phyloP scores from a whole-genome alignment of 2,329 filamentous ascomycete genomes.

The Juglanconis oblonga region DNA sequence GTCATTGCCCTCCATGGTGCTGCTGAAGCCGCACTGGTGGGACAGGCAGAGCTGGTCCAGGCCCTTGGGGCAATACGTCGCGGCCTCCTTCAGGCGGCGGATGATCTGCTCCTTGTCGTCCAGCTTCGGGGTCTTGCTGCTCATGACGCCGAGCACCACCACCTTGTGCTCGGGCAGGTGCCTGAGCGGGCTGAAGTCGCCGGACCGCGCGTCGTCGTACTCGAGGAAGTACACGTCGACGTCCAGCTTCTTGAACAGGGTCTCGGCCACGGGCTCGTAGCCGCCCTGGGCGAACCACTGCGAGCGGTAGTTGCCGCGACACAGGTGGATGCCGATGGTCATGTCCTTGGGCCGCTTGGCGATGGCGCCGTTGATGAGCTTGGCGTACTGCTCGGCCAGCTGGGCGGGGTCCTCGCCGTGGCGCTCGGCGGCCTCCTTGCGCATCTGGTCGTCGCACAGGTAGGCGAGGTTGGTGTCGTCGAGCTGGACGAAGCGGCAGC shows the following conservation, averaged over 20 bases:
- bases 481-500: slow-evolving; percentile 55
- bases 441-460: slow-evolving; percentile 55
- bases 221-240: slow-evolving; percentile 58
- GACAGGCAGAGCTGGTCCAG: slow-evolving; percentile 54
- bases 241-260: slow-evolving; percentile 42
- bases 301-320: slow-evolving; percentile 54
- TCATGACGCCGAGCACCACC: slow-evolving; percentile 55
- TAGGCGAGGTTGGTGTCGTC: slow-evolving; percentile 61
- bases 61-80: slow-evolving; percentile 45
- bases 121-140: slow-evolving; percentile 54
- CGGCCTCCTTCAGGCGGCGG: slow-evolving; percentile 41
- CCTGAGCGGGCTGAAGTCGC: slow-evolving; percentile 54
- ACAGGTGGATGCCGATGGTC: slow-evolving; percentile 55
- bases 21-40: slow-evolving; percentile 57
- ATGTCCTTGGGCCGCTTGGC: slow-evolving; percentile 50
- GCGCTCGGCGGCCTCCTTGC: slow-evolving; percentile 47
- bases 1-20: slow-evolving; percentile 55
- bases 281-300: slow-evolving; percentile 58
- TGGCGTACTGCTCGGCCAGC: slow-evolving; percentile 49
- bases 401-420: slow-evolving; percentile 47
- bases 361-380: slow-evolving; percentile 53
- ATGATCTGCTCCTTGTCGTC: slow-evolving; percentile 42
- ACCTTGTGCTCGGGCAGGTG: slow-evolving; percentile 52
- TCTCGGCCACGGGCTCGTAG: slow-evolving; percentile 48
- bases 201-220: slow-evolving; percentile 54